These are phyloP conservation scores for Infundibulicybe gibba DNA, from an alignment of 768 basidiomycete species.

Conservation along the genomic window DNA sequence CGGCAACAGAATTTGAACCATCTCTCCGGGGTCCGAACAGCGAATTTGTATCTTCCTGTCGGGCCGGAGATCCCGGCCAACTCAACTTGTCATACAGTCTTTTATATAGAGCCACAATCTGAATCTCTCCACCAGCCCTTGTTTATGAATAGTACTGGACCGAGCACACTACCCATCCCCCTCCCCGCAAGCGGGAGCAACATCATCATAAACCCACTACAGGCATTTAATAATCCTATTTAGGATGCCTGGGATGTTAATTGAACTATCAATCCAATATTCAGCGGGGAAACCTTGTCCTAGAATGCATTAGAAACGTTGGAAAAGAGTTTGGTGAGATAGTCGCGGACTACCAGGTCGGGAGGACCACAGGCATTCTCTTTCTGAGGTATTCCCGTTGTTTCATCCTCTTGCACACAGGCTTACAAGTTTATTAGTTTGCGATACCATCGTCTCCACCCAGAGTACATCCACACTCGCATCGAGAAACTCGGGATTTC, in stretches of 20 bases:
- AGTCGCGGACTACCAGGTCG: slow-evolving; percentile 92
- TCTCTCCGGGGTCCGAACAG: too few relatives aligned
- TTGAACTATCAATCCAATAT: not conserved
- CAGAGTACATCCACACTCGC: slow-evolving; percentile 91
- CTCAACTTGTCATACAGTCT: not conserved
- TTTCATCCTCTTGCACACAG: not conserved
- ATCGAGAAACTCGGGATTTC: slow-evolving; percentile 82
- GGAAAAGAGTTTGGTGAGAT: slow-evolving; percentile 96
- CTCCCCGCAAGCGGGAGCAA: slow-evolving; percentile 62
- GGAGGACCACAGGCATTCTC: slow-evolving; percentile 86
- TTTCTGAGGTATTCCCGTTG: slow-evolving; percentile 70
- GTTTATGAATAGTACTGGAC: not conserved
- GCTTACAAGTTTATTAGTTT: slow-evolving; percentile 44
- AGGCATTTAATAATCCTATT: slow-evolving; percentile 29
- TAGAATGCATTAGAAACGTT: slow-evolving; percentile 83
- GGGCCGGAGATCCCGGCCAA: slow-evolving; percentile 13
- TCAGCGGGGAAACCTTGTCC: slow-evolving; percentile 85
- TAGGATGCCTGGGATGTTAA: not conserved
- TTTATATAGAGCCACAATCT: not conserved
- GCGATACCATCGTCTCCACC: slow-evolving; percentile 94
- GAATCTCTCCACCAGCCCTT: too few relatives aligned
- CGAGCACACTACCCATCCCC: slow-evolving; percentile 51
- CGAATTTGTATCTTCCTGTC: too few relatives aligned
- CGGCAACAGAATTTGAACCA: too few relatives aligned
- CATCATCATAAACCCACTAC: slow-evolving; percentile 59